phyloP scores from a whole-genome alignment of 2,329 filamentous ascomycete species.

The Penicillium sp. region DNA sequence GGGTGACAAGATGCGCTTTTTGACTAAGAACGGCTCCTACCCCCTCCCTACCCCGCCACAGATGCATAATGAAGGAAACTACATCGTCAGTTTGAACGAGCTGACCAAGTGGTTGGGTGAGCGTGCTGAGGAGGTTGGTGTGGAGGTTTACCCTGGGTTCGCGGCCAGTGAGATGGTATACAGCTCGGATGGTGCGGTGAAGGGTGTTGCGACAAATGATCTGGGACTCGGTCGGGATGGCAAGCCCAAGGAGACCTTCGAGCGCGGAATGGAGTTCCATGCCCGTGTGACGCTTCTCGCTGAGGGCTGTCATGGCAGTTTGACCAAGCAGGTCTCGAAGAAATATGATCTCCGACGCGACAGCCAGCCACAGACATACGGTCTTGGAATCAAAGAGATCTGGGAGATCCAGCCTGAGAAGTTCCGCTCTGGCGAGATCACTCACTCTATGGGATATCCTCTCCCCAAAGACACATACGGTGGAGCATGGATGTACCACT shows the following conservation, averaged over 20 bases:
- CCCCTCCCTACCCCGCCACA: constrained; percentile 88
- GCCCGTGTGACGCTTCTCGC: constrained; percentile 87
- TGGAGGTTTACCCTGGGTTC: constrained; percentile 95
- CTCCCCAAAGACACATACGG: constrained; percentile 87
- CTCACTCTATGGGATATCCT: constrained; percentile 92
- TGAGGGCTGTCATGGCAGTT: constrained; percentile 92
- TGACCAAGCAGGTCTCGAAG: constrained; percentile 92
- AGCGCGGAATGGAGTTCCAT: constrained; percentile 98
- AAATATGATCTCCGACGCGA: constrained; percentile 89
- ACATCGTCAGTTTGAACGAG: constrained; percentile 93
- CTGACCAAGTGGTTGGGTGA: constrained; percentile 95
- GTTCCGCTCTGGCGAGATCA: constrained; percentile 81
- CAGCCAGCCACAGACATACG: constrained; percentile 93
- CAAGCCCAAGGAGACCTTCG: constrained; percentile 84
- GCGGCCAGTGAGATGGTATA: constrained; percentile 93
- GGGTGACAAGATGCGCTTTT: constrained; percentile 86
- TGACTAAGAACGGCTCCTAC: constrained; percentile 77
- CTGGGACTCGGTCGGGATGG: constrained; percentile 80
- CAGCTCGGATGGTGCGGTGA: constrained; percentile 79
- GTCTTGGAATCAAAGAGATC: constrained; percentile 90
- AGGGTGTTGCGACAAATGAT: constrained; percentile 94
- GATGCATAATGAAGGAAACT: constrained; percentile 98
- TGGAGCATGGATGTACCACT: constrained; percentile 99
- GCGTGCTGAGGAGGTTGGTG: constrained; percentile 91
- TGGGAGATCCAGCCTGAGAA: constrained; percentile 96